A percentile compares a stretch with the other conserved stretches of the same genome.
phyloP scores from a whole-genome alignment of 768 basidiomycete species.

The Lyophyllum atratum region DNA sequence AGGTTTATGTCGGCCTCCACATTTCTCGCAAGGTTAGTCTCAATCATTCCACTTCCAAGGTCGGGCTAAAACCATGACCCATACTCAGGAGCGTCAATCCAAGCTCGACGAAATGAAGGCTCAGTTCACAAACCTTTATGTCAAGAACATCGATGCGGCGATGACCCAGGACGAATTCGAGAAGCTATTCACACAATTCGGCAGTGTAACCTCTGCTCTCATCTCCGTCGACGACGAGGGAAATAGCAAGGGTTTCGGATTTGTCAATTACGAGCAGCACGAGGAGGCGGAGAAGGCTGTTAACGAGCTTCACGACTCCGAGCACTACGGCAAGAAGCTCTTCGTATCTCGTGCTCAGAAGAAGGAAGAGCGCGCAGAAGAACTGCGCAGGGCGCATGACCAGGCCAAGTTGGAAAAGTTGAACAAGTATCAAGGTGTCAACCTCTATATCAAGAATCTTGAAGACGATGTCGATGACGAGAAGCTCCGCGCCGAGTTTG shows the following conservation, averaged over 20 bases:
- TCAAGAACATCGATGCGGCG: slow-evolving; percentile 93
- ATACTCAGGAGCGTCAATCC: slow-evolving; percentile 84
- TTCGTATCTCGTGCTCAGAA: slow-evolving; percentile 98
- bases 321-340: slow-evolving; percentile 84
- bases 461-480: slow-evolving; percentile 99
- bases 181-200: slow-evolving; percentile 73
- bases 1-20: slow-evolving; percentile 97
- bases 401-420: slow-evolving; percentile 95
- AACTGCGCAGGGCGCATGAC: slow-evolving; percentile 91
- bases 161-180: slow-evolving; percentile 85
- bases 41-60: not conserved
- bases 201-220: slow-evolving; percentile 86
- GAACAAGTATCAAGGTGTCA: slow-evolving; percentile 98
- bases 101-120: slow-evolving; percentile 98
- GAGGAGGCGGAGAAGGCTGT: slow-evolving; percentile 92
- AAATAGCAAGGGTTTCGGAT: slow-evolving; percentile 96
- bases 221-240: slow-evolving; percentile 84
- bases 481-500: slow-evolving; percentile 94
- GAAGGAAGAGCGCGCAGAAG: slow-evolving; percentile 97
- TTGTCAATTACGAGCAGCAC: slow-evolving; percentile 94
- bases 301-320: slow-evolving; percentile 84
- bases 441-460: slow-evolving; percentile 99
- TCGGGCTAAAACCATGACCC: not conserved
- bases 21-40: slow-evolving; percentile 86
- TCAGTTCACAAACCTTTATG: slow-evolving; percentile 97